Base-by-base conservation (phyloP, 2,329 filamentous ascomycete species). In the Akanthomyces lecanii region DNA sequence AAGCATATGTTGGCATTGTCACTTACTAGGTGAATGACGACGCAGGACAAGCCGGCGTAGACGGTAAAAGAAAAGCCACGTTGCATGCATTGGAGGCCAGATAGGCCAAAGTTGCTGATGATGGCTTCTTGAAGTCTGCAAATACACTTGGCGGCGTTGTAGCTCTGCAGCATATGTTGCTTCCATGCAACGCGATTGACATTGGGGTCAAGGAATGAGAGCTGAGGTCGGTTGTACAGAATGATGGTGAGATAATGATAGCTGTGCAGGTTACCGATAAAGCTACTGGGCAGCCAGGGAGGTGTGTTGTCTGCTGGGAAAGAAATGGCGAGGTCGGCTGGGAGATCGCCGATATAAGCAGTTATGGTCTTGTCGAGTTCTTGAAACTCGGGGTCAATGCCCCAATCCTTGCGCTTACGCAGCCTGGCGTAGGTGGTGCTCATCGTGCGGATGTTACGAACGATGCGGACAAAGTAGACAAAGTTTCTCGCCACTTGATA, bases 21-120 rank as follows among this genome's bases (percentile, higher is more conserved):
- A 84, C 91, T 76, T 81, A 97, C 94, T 76, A 98, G 77, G 75
- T 98, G 93, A 61, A 98, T 83, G 76, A 97, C 93, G 28, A 94
- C 93, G 78, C 93, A 97, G 0, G 92, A 95, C 52, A 98, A 79
- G 30, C 97, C 87, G 62, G 89, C 87, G 71, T 98, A 98, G n/a
- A 98, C 92, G 6, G 91, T 92, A 71, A 97, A 98, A 75, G 93
- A 97, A 73, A 96, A 92, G 45, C 94, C 94, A 67, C 94, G 85
- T 71, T 94, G 89, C 94, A 97, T 97, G 76, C 89, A 96, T 69
- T 95, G 82, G 18, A 98, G 80, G 0, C 93, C 94, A 18, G 85
- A 85, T 65, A 97, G 79, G 3, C 92, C 91, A 73, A 88, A 96
- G 0, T 85, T 84, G 61, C 89, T 83, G 64, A 96, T 72, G 42